Conservation (phyloP, 352 stramenopile species). For the Pythium vanterpoolii region DNA sequence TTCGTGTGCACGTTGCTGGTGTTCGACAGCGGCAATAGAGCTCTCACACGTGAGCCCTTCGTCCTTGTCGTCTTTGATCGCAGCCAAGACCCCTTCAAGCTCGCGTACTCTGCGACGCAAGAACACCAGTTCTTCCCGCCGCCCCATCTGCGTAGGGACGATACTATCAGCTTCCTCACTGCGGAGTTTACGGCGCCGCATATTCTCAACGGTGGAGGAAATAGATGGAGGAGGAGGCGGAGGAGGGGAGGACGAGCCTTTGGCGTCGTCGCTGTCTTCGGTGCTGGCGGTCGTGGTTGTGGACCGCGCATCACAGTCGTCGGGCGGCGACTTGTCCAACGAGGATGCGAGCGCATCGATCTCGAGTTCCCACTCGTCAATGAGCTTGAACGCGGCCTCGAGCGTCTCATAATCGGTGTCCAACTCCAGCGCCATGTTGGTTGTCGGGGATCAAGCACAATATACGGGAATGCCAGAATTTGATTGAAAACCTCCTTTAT, state of each 20-base stretch:
- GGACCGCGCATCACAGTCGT: no score
- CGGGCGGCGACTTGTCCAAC: no score
- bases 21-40: neutral
- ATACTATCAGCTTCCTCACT: no score
- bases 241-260: neutral
- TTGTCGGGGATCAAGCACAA: neutral
- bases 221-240: no score
- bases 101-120: conserved; percentile 16
- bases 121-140: conserved; percentile 13
- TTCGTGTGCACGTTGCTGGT: neutral
- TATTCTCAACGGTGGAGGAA: no score
- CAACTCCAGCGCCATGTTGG: neutral
- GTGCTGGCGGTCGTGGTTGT: no score
- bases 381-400: conserved; percentile 11
- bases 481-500: no score
- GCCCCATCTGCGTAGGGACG: conserved; percentile 1
- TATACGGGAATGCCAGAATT: no score
- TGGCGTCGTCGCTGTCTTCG: neutral
- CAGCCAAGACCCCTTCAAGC: neutral
- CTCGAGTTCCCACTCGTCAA: conserved; percentile 14
- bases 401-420: conserved; percentile 10
- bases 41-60: neutral
- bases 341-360: neutral
- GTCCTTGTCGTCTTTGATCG: neutral
- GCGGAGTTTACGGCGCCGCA: no score